These are phyloP conservation scores for Xylaria intraflava DNA, from an alignment of 495 filamentous ascomycete species.

Conservation along the genomic window DNA sequence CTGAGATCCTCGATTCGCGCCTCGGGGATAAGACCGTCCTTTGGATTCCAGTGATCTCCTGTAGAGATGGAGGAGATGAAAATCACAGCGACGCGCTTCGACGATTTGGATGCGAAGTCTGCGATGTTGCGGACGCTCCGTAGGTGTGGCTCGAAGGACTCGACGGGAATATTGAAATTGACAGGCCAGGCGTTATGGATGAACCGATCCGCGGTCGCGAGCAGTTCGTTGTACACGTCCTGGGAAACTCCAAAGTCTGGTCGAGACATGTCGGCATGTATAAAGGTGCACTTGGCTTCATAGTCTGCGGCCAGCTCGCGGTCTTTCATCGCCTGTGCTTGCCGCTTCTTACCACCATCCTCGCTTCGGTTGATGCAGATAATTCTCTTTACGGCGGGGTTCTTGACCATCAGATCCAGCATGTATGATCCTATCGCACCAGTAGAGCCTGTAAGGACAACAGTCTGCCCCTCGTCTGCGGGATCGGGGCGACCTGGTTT, in stretches of 20 bases:
- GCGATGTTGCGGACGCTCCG: conserved; percentile 46
- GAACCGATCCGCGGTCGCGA: conserved; percentile 38
- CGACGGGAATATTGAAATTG: conserved; percentile 53
- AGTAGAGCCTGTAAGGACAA: conserved; percentile 55
- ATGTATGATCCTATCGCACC: conserved; percentile 55
- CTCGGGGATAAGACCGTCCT: conserved; percentile 39
- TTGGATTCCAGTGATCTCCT: conserved; percentile 28
- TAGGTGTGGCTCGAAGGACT: conserved; percentile 51
- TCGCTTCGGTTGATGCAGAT: conserved; percentile 50
- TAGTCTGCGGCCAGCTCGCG: conserved; percentile 33
- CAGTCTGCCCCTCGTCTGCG: conserved; percentile 30
- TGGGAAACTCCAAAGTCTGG: conserved; percentile 38
- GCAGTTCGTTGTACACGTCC: conserved; percentile 32
- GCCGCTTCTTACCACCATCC: conserved; percentile 30
- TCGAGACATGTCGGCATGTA: conserved; percentile 41
- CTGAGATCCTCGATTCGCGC: conserved; percentile 34
- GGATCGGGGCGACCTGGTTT: conserved; percentile 26
- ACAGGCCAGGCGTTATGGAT: conserved; percentile 61
- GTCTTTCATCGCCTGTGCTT: conserved; percentile 22
- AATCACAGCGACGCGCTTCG: conserved; percentile 39
- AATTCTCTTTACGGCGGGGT: conserved; percentile 40
- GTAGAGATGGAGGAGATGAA: conserved; percentile 52
- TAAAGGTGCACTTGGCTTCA: conserved; percentile 41
- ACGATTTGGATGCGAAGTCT: conserved; percentile 42
- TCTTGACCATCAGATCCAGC: conserved; percentile 35